These are phyloP conservation scores for Gynandropsis gynandra DNA, from an alignment of 345 rosid species.

Conservation along the genomic window DNA sequence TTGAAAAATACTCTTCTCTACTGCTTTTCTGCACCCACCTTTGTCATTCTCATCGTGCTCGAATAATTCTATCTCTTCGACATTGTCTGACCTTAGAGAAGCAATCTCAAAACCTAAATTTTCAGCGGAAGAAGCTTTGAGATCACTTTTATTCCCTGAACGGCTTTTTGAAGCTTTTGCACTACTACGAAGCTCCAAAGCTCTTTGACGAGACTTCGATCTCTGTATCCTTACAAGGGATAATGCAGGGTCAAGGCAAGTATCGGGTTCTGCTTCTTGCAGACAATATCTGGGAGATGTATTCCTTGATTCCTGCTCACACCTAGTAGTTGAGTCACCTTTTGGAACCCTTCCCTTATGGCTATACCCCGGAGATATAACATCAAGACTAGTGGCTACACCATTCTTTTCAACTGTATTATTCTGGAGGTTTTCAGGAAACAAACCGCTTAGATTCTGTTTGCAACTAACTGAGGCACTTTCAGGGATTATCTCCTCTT, in stretches of 20 bases:
- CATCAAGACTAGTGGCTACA: slow-evolving; percentile 10
- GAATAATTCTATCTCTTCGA: slow-evolving; percentile 25
- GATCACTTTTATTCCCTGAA: slow-evolving; percentile 24
- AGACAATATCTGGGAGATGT: slow-evolving; percentile 39
- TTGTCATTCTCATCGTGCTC: slow-evolving; percentile 29
- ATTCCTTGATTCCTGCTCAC: slow-evolving; percentile 29
- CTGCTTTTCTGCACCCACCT: slow-evolving; percentile 18
- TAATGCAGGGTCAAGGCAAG: slow-evolving; percentile 29
- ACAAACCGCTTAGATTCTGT: slow-evolving; percentile 15
- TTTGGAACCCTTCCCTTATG: slow-evolving; percentile 16
- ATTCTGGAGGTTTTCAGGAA: slow-evolving; percentile 10
- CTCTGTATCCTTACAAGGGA: slow-evolving; percentile 62
- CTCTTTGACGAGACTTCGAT: slow-evolving; percentile 69
- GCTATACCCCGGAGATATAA: slow-evolving; percentile 20
- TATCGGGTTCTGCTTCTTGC: slow-evolving; percentile 27
- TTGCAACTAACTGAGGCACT: slow-evolving; percentile 16
- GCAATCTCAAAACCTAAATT: slow-evolving; percentile 31
- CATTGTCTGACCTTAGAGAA: slow-evolving; percentile 32
- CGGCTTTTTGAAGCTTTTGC: slow-evolving; percentile 36
- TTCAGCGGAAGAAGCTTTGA: slow-evolving; percentile 22
- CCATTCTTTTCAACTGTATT: slow-evolving; percentile 16
- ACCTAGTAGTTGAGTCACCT: slow-evolving; percentile 27
- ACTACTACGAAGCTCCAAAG: slow-evolving; percentile 57
- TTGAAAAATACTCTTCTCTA: slow-evolving; percentile 24
- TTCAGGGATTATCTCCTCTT: slow-evolving; percentile 28